Base-by-base conservation (phyloP, 2,329 filamentous ascomycete species). In the Xylariaceae sp. region DNA sequence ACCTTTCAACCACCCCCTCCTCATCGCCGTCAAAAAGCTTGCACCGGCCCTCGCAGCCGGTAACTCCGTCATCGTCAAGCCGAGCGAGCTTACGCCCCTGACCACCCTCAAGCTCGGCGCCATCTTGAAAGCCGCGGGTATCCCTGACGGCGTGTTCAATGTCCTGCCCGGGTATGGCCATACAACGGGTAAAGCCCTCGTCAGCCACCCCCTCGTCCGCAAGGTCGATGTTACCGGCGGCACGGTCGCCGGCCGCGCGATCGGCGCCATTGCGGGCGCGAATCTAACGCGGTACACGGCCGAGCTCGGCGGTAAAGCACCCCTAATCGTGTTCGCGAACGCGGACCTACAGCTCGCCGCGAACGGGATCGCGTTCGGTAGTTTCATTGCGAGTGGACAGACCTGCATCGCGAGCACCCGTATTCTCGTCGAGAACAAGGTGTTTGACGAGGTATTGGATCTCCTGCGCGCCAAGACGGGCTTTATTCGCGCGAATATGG, bases 181-280 rank as follows among this genome's bases (percentile, higher is more conserved):
- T 0, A 74, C 74, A 0, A 85, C 83, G 0, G 82, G 82, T 8
- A 76, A 74, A n/a, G 76, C 77, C 0, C 76, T 86, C 3, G 81
- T 80, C 10, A 72, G 80, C 34, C 87, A 82, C 58, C 72, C 72
- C 1, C 71, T 79, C 1, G 74, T 82, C 1, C 75, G 82, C 73
- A 90, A 90, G 76, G 82, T 91, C 58, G 88, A 89, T 65, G 86
- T 92, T 67, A 91, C 88, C 44, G 88, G 88, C 49, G 88, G 87
- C n/a, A 90, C 88, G 18, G 75, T 77, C n/a, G 85, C 88, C 15
- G 88, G 87, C 4, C 79, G 85, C 59, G 81, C 82, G 42, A 88
- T 91, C 67, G 86, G 88, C 63, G 78, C 84, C 49, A 80, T 87
- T 47, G 86, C 83, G 30, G 82, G 84, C 48, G 81, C 79, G 63